Evolutionary conservation across 441 rosid species (phyloP), one percentile per base, ranked within the genome.

Genomic region (Mallotus japonicus): DNA sequence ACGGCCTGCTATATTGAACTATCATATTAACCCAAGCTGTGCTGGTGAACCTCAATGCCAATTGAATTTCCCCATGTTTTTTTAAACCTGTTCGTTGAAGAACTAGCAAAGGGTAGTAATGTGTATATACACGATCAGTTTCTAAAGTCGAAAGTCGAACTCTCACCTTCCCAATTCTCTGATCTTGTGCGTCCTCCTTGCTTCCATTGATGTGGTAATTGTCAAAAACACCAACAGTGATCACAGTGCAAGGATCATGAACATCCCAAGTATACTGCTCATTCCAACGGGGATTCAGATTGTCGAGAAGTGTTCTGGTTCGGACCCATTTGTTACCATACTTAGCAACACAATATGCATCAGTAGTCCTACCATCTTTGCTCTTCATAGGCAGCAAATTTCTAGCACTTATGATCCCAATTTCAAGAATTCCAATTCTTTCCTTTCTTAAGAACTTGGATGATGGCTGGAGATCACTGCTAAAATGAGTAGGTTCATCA

Each of bases 261-360:
- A 88, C 92, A 65, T 88, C 92, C 90, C 92, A 88, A 24, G 87
- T 83, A 47, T 85, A 88, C 79, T 88, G 92, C 67, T 88, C 90
- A 22, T 88, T 82, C 92, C 92, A 88, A 9, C 80, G 77, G 0
- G 92, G 90, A 53, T 67, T 70, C 8, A 87, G 80, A 37, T 82
- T 83, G n/a, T 85, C 75, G 2, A 85, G 79, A 40, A 87, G 73
- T 7, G 88, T 87, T 73, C 90, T 79, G 57, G 90, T 85, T 63
- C 87, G 79, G 17, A 85, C 79, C 90, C 88, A 87, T 64, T 87
- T 87, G 60, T 73, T 82, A 7, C 90, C 90, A 34, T 87, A 87
- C 69, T 87, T 87, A 0, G 86, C 88, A 14, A 79, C 88, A 72
- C 87, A 87, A 66, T 85, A 87, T 2, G 88, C 80, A 74, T 87